Evolutionary conservation across 164 flowering plant genomes (phyloP), one percentile per base, ranked within the genome.

Genomic region (Dillenia suffruticosa): DNA sequence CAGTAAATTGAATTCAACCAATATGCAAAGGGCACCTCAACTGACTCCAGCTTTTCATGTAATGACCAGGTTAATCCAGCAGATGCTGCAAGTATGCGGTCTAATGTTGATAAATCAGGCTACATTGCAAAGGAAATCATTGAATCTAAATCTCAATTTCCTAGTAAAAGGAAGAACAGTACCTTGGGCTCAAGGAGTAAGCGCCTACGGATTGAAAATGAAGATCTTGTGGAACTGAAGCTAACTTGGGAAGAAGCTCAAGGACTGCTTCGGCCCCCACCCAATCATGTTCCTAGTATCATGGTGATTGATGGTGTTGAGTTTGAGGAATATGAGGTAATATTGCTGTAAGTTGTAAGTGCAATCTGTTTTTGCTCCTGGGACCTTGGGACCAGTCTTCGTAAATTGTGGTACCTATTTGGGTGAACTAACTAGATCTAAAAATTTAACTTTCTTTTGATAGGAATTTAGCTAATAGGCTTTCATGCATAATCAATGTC

Each of bases 171-270:
- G 76, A 91, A 86, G 77, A 79, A 59, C 66, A 81, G 82, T 71
- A 77, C 69, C 46, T 68, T 84, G 57, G 85, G 85, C 61, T 74
- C 79, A 51, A 89, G 79, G 71, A 84, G 77, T 68, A 94, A 85
- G 69, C 84, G 87, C 58, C 68, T 83, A 5, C 73, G 71, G 60
- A 75, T 87, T 64, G 89, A 84, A 22, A 77, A 62, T 59, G 86
- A 72, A 64, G 90, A 89, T 63, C 11, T 79, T 67, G 73, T 86
- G 32, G 87, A 83, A 72, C 77, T 94, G 70, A 91, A 88, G 72
- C 44, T 94, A 60, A 89, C 93, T 2, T 86, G 89, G 90, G 94
- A 87, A 72, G 90, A 86, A 80, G 96, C 92, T 66, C 98, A 94
- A 73, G 87, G 83, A 47, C 71, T 91, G 66, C 84, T 94, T 19